Base-by-base conservation (phyloP, 148 eudicot species). In the Cornus suecica region DNA sequence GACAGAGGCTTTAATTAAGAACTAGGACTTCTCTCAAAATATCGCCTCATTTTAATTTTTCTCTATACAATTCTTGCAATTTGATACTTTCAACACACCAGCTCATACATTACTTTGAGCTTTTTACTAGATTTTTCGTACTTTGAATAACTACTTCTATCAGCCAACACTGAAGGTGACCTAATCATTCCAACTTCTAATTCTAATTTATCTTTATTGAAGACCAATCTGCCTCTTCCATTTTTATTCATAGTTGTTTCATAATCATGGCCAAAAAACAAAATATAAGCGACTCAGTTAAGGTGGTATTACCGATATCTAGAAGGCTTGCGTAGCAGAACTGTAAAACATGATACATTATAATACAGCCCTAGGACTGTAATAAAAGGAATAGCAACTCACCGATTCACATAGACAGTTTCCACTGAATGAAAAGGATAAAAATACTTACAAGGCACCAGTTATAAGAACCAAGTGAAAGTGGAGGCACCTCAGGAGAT, bases 391-490 rank as follows among this genome's bases (percentile, higher is more conserved):
- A 75, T 18, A 16, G 18, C 65, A 67, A 75, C 65, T 18, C 1
- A 75, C 52, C 30, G 42, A 65, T 73, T 20, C 15, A 23, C 34
- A 64, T 24, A 14, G 10, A 58, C 69, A 11, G 54, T 48, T 11
- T 71, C 45, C 26, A 18, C 54, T 63, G 22, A 45, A 58, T 24
- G 16, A 77, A 58, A 37, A 61, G 58, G 67, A 69, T 72, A 45
- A 29, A 66, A 27, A 68, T 25, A 87, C 97, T 87, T 80, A 94
- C 97, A 69, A 94, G 92, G 74, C 89, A 87, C 99, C 99, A 94
- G 65, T 94, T 90, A 82, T 94, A 94, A 70, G 99, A 84, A 79
- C 91, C 89, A 78, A 94, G 99, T 48, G 99, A 89, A 69, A 94
- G 69, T 56, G 88, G 92, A 54, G 92, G 85, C 22, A 94, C 92